Evolutionary conservation across 2,329 filamentous ascomycete genomes (phyloP).

Genomic region (Hypoxylon sp.): DNA sequence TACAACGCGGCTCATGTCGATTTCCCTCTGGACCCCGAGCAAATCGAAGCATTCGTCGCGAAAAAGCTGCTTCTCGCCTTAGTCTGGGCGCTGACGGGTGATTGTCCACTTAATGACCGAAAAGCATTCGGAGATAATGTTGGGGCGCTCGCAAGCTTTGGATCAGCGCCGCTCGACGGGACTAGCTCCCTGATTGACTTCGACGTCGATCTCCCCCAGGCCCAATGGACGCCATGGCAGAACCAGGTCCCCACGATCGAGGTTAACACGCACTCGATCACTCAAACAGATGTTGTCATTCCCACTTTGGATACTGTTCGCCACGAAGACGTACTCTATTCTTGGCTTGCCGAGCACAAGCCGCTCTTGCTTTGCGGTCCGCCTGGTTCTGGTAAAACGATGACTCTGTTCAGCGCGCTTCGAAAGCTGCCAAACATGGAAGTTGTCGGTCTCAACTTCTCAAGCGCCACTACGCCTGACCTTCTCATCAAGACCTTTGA

Average conservation of each 20-base stretch:
- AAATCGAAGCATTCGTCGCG: constrained; percentile 86
- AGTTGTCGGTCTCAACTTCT: constrained; percentile 98
- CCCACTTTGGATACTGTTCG: constrained; percentile 96
- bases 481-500: constrained; percentile 99
- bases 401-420: constrained; percentile 98
- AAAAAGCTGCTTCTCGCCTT: constrained; percentile 94
- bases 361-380: constrained; percentile 95
- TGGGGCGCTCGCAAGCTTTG: constrained; percentile 82
- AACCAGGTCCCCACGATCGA: constrained; percentile 93
- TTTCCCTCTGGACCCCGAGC: constrained; percentile 89
- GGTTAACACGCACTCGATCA: constrained; percentile 97
- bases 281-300: constrained; percentile 97
- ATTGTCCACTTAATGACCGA: constrained; percentile 87
- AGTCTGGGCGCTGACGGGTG: constrained; percentile 95
- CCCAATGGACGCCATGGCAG: constrained; percentile 93
- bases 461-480: constrained; percentile 96
- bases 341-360: constrained; percentile 98
- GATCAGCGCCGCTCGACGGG: constrained; percentile 80
- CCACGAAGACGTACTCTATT: constrained; percentile 99
- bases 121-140: constrained; percentile 90
- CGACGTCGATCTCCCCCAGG: constrained; percentile 85
- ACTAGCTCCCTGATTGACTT: constrained; percentile 92
- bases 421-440: constrained; percentile 99
- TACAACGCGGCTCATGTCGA: constrained; percentile 95
- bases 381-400: constrained; percentile 98